phyloP scores from a whole-genome alignment of 495 filamentous ascomycete genomes.

The Cairneyella variabilis region DNA sequence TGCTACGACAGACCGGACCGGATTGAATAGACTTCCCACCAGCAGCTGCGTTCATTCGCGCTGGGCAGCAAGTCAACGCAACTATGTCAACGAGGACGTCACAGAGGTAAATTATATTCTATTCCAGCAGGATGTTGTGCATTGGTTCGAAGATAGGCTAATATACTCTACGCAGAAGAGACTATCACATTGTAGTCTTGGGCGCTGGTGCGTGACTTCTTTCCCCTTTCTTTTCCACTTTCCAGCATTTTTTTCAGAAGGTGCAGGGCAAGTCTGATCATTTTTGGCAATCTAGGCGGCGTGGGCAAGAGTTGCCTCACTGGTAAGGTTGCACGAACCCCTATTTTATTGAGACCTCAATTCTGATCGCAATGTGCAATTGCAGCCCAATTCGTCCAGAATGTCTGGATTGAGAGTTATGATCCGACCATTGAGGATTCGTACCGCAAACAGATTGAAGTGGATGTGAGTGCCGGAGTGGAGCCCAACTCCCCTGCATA shows the following conservation, averaged over 20 bases:
- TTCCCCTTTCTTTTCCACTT: too few species aligned
- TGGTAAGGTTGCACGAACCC: constrained; percentile 58
- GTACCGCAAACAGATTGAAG: constrained; percentile 88
- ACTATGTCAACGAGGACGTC: constrained; percentile 17
- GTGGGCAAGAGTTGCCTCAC: constrained; percentile 98
- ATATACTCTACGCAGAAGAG: constrained; percentile 47
- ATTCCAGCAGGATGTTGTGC: too few species aligned
- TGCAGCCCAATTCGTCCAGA: constrained; percentile 96
- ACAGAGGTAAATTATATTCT: constrained; percentile 6
- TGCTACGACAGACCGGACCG: too few species aligned
- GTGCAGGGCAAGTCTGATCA: constrained; percentile 1
- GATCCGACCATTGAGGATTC: constrained; percentile 99
- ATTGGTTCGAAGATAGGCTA: constrained; percentile 1
- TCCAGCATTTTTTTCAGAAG: neutral
- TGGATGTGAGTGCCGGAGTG: constrained; percentile 66
- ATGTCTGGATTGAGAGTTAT: constrained; percentile 99
- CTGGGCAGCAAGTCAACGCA: too few species aligned
- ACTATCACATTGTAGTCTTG: constrained; percentile 90
- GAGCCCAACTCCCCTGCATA: constrained; percentile 10
- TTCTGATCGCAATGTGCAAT: constrained; percentile 16
- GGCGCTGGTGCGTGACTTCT: constrained; percentile 63
- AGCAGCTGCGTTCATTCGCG: too few species aligned
- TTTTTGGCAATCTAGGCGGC: constrained; percentile 59
- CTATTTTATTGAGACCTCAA: neutral
- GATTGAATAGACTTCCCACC: too few species aligned